phyloP scores from a whole-genome alignment of 1,284 basidiomycete genomes.

The Heterobasidion annosum region DNA sequence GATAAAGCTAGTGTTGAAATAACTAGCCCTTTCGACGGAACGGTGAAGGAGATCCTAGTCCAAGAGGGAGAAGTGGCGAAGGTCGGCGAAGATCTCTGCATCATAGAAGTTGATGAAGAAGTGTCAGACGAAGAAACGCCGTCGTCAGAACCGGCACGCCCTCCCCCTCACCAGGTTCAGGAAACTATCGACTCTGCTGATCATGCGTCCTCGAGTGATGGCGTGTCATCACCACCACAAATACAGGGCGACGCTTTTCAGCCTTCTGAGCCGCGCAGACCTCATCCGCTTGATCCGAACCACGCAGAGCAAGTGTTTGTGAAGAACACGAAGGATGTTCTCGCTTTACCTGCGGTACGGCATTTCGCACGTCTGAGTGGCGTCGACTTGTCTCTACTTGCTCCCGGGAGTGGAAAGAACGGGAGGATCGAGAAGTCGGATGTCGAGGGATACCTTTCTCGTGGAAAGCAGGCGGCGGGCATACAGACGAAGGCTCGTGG shows the following conservation, averaged over 20 bases:
- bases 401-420: slow-evolving; percentile 65
- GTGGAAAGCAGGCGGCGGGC: slow-evolving; percentile 9
- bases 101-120: slow-evolving; percentile 69
- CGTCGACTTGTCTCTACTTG: slow-evolving; percentile 51
- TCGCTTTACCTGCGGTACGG: slow-evolving; percentile 74
- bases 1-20: slow-evolving; percentile 96
- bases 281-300: slow-evolving; percentile 64
- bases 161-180: slow-evolving; percentile 13
- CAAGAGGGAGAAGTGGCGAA: slow-evolving; percentile 82
- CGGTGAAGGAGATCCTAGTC: slow-evolving; percentile 65
- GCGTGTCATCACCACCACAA: not conserved
- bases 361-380: slow-evolving; percentile 64
- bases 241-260: not conserved
- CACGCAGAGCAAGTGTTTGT: slow-evolving; percentile 16
- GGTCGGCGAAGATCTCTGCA: slow-evolving; percentile 78
- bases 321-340: slow-evolving; percentile 26
- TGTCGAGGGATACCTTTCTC: slow-evolving; percentile 51
- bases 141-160: slow-evolving; percentile 7
- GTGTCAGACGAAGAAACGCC: slow-evolving; percentile 3
- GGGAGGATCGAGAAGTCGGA: slow-evolving; percentile 75
- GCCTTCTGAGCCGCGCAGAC: slow-evolving; percentile 17
- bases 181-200: slow-evolving; percentile 8
- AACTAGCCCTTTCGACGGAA: slow-evolving; percentile 82
- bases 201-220: slow-evolving; percentile 5
- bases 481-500: not conserved